Evolutionary conservation across 2,329 filamentous ascomycete species (phyloP), one percentile per base, ranked within the genome.

Genomic region (Trichothecium sympodiale): DNA sequence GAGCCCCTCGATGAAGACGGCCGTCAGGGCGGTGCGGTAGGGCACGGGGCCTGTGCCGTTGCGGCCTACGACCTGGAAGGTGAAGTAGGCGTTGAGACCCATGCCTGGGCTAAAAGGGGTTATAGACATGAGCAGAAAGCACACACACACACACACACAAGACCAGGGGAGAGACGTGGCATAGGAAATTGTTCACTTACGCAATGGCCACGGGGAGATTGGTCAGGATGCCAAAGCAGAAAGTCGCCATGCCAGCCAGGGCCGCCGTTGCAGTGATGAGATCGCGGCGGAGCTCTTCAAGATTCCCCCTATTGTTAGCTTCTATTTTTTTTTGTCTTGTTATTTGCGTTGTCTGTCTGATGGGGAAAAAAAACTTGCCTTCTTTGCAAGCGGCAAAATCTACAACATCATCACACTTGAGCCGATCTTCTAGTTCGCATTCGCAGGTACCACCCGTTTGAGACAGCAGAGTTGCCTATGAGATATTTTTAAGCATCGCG

Each of bases 231-330:
- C 86, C 85, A 61, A 93, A 89, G 40, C 71, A 65, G 46, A 93
- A 78, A 17, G 79, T 82, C 1, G 81, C 72, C 39, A 91, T 64
- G 6, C 83, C 84, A 5, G 83, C 67, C 35, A 91, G 74, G 8
- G 83, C 83, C n/a, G 84, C 81, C 1, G 86, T 93, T 4, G 83
- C 82, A 2, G 85, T 93, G 38, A 91, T 77, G 14, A 91, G 62
- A 54, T 93, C 85, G 23, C 80, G 74, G 44, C 83, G 80, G 42
- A 93, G 57, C 31, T 67, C 77, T 47, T 17, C 48, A 41, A 16
- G 16, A 31, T 27, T 12, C 15, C 12, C 31, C 8, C 14, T 12
- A 32, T 17, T 10, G 17, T 27, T 28, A n/a, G 13, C 23, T 14
- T n/a, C n/a, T 10, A 8, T 6, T 23, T n/a, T 15, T n/a, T 23